Evolutionary conservation across 805 yeast species (phyloP), one percentile per base, ranked within the genome.

Genomic region (Vanderwaltozyma verrucispora): DNA sequence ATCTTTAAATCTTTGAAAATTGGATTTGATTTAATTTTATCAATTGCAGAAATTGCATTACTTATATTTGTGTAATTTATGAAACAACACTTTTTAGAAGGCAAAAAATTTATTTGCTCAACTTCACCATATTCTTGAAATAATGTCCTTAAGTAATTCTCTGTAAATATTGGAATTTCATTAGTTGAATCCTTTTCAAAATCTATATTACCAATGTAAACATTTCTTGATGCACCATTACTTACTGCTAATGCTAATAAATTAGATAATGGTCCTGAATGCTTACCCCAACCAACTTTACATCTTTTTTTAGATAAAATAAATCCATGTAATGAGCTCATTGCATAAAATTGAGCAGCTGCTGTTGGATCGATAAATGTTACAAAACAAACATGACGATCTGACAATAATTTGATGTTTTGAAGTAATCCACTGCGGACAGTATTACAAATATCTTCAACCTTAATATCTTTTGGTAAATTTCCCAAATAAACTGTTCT

Each of bases 201-300:
- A 38, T 71, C 69, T 40, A 82, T 77, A 45, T 70, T 72, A 19
- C 96, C 97, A 48, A 89, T 72, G 60, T 92, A 89, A 32, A 89
- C 84, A 54, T 92, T 89, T 61, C 98, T 75, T 16, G 92, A 77
- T 0, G 96, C 97, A 29, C 97, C 97, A 45, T 84, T 81, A 17
- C 92, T 78, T 19, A 88, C 95, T 0, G 96, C 96, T 40, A 83
- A 65, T 7, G 88, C 81, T 40, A 89, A 71, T 3, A 94, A 87
- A 48, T 84, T 82, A 10, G 94, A 79, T 45, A 89, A 68, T 1
- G 95, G 87, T 10, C 97, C 97, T 5, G 94, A 79, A 56, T 89
- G 96, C 61, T 86, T 88, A 33, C 97, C 98, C 97, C 98, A 89
- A 16, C 96, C 96, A 39, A 89, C 87, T 58, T 84, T 85, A 47